These are phyloP conservation scores for Botrytis elliptica DNA, from an alignment of 2,329 filamentous ascomycete species.

Conservation along the genomic window DNA sequence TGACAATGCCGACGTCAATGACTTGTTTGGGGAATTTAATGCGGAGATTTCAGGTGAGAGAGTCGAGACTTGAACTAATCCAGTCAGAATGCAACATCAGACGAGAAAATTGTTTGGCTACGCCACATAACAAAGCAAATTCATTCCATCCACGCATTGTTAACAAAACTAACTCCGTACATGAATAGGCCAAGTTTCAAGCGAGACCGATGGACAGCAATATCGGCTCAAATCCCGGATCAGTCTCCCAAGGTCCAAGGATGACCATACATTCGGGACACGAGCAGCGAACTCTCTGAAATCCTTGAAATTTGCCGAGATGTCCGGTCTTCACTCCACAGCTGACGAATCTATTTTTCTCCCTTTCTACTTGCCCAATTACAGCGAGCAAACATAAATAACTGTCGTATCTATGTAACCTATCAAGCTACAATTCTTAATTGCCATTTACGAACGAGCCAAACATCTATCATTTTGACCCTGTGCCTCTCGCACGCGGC, in stretches of 20 bases:
- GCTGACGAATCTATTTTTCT: background rate
- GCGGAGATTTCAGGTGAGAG: background rate
- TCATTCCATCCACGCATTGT: background rate
- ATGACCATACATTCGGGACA: constrained; percentile 20
- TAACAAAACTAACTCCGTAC: background rate
- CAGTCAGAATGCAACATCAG: background rate
- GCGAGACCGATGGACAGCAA: background rate
- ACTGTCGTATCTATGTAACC: background rate
- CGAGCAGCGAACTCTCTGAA: background rate
- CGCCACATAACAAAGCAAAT: background rate
- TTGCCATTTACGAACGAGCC: background rate
- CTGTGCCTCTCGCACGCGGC: constrained; percentile 8
- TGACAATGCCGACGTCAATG: background rate
- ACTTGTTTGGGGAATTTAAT: background rate
- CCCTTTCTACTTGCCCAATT: background rate
- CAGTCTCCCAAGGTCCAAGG: background rate
- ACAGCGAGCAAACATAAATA: background rate
- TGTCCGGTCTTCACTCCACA: constrained; percentile 8
- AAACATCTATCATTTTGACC: background rate
- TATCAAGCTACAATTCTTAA: background rate
- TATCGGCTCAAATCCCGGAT: constrained; percentile 2
- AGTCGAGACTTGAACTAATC: background rate
- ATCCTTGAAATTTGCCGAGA: constrained; percentile 3
- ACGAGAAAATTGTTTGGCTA: background rate
- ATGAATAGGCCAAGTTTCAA: background rate